A percentile compares a stretch with the other conserved stretches of the same genome.
Conservation (phyloP, 2,329 filamentous ascomycete genomes). For the Coniochaeta sp. region DNA sequence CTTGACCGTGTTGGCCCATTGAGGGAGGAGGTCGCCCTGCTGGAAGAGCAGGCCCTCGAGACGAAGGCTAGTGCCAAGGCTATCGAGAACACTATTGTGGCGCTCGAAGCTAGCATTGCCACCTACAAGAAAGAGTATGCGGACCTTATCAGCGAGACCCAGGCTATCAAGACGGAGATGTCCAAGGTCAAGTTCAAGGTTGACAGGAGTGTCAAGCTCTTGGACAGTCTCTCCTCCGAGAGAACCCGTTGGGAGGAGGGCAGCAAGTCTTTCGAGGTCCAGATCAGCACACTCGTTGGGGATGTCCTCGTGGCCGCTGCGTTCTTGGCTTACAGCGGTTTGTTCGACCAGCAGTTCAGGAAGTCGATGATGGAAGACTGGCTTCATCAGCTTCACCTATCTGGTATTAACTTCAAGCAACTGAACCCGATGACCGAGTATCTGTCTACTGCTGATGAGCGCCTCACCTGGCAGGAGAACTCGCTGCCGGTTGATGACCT, state of each 20-base stretch:
- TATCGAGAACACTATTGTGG: constrained; percentile 78
- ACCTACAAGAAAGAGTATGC: constrained; percentile 97
- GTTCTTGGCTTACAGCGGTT: constrained; percentile 91
- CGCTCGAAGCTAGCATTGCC: constrained; percentile 83
- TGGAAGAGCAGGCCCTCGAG: constrained; percentile 83
- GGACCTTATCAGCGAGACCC: constrained; percentile 89
- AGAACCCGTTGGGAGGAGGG: constrained; percentile 91
- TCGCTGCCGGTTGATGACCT: constrained; percentile 91
- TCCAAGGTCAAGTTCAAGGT: constrained; percentile 95
- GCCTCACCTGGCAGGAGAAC: constrained; percentile 91
- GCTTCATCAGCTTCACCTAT: constrained; percentile 85
- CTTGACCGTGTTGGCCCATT: constrained; percentile 88
- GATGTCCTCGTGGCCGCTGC: constrained; percentile 95
- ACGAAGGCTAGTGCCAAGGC: constrained; percentile 92
- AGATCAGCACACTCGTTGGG: constrained; percentile 92
- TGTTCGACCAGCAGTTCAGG: constrained; percentile 97
- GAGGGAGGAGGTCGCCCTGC: constrained; percentile 77
- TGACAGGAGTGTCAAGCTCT: constrained; percentile 85
- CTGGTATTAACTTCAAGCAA: constrained; percentile 88
- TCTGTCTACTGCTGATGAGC: constrained; percentile 90
- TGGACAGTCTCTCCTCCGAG: constrained; percentile 93
- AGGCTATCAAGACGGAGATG: constrained; percentile 97
- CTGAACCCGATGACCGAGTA: constrained; percentile 96
- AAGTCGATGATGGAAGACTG: constrained; percentile 98
- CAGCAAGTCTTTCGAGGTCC: constrained; percentile 96